Base-by-base conservation (phyloP, 1,284 basidiomycete species). In the Trichosporon ovoides region DNA sequence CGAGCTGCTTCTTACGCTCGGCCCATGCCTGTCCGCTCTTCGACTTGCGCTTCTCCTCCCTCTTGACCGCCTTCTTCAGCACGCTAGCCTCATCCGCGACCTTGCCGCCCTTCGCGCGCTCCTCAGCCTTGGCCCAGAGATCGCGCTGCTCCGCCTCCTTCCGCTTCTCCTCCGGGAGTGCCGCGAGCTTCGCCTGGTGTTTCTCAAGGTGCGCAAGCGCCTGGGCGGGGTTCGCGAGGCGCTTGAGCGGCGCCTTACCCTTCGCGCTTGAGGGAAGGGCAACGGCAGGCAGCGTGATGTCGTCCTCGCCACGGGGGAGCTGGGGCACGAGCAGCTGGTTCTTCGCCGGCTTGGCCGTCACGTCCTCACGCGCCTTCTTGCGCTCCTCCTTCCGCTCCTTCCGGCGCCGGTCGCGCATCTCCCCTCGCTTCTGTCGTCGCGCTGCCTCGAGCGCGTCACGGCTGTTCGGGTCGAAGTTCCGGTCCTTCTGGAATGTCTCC, bases 61-160 rank as follows among this genome's bases (percentile, higher is more conserved):
- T 81, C 81, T 94, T 95, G 11, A 84, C 85, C 22, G 91, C 90
- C 79, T 94, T 95, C 80, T 92, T 93, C 66, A 97, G 75, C 52
- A 86, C 80, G 4, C 67, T 75, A 70, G 90, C 88, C 65, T 92
- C 88, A 68, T 96, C 92, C 53, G 83, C 83, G 31, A 96, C 85
- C 77, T 95, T 96, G 46, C 86, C 85, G 5, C 92, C 93, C 49
- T 87, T 87, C 60, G 93, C 80, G 51, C 89, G 81, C 38, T 89
- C 85, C 69, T 87, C 84, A 0, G 91, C 90, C 77, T 92, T 93
- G 55, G 85, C 84, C 89, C 91, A 95, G 66, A 85, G 84, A 59
- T 91, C 87, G 59, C 82, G 81, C 71, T 92, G 89, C 72, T 88
- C 84, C 7, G 85, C 82, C 52, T 81, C 81, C 68, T 87, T 86